Evolutionary conservation across 805 yeast genomes (phyloP).

Genomic region (Candida dajiaensis): DNA sequence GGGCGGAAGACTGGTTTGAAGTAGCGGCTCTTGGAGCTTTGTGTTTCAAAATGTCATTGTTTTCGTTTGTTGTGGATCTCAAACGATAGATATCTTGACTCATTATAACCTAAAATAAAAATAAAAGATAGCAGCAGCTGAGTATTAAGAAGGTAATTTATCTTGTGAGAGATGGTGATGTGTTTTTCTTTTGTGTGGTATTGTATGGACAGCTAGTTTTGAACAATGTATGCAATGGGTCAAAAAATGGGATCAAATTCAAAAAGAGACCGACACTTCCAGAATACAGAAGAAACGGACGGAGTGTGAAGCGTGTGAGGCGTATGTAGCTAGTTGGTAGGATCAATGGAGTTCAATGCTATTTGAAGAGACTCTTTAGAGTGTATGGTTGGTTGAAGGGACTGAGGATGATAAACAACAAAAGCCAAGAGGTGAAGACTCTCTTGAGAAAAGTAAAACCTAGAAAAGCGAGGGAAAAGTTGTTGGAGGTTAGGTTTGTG

Average conservation of each 20-base stretch:
- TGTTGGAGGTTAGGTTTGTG: background rate
- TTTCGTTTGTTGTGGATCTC: conserved; percentile 18
- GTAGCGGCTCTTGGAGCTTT: conserved; percentile 10
- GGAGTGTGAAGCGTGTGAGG: background rate
- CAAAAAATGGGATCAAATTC: background rate
- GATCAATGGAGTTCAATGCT: background rate
- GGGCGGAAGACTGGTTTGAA: background rate
- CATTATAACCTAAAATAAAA: conserved; percentile 5
- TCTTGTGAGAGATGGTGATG: background rate
- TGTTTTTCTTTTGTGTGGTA: too few relatives aligned
- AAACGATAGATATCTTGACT: conserved; percentile 18
- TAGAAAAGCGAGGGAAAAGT: background rate
- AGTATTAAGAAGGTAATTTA: background rate
- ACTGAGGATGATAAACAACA: background rate
- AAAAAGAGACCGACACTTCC: background rate
- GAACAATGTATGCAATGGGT: background rate
- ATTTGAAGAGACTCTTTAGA: background rate
- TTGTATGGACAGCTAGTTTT: background rate
- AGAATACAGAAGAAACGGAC: background rate
- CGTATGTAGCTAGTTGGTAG: background rate
- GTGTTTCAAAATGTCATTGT: conserved; percentile 17
- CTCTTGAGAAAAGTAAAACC: background rate
- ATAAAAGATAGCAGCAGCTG: background rate
- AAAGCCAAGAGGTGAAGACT: background rate
- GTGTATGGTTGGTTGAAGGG: background rate